Conservation (phyloP, 805 yeast species). For the Lachancea fermentati region DNA sequence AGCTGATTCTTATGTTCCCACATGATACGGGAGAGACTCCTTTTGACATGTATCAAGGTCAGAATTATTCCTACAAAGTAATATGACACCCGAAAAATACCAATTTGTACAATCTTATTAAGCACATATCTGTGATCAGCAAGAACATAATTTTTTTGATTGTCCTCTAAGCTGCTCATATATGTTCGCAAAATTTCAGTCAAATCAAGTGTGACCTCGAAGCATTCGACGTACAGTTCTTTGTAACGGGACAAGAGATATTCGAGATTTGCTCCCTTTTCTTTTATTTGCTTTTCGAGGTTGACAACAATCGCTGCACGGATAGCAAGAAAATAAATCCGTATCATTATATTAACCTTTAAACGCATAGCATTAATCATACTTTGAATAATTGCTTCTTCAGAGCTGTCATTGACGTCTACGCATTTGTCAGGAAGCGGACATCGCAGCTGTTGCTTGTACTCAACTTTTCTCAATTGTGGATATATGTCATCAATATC, state of each 20-base stretch:
- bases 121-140: conserved; percentile 5
- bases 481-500: conserved; percentile 6
- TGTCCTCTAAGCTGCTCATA: conserved; percentile 1
- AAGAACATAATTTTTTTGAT: background rate
- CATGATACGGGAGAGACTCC: conserved; percentile 1
- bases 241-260: background rate
- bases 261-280: background rate
- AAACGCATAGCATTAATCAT: conserved; percentile 5
- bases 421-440: background rate
- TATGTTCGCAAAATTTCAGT: conserved; percentile 1
- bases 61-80: conserved; percentile 4
- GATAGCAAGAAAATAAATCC: conserved; percentile 4
- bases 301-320: conserved; percentile 4
- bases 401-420: background rate
- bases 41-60: conserved; percentile 3
- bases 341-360: conserved; percentile 2
- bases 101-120: conserved; percentile 6
- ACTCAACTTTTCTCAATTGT: background rate
- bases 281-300: conserved; percentile 4
- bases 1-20: conserved; percentile 4
- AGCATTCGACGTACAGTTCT: conserved; percentile 4
- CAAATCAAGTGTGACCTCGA: conserved; percentile 3
- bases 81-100: conserved; percentile 7
- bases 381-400: conserved; percentile 1
- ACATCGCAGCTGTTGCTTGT: background rate